phyloP scores from a whole-genome alignment of 805 yeast species.

The Saturnispora mendoncae region DNA sequence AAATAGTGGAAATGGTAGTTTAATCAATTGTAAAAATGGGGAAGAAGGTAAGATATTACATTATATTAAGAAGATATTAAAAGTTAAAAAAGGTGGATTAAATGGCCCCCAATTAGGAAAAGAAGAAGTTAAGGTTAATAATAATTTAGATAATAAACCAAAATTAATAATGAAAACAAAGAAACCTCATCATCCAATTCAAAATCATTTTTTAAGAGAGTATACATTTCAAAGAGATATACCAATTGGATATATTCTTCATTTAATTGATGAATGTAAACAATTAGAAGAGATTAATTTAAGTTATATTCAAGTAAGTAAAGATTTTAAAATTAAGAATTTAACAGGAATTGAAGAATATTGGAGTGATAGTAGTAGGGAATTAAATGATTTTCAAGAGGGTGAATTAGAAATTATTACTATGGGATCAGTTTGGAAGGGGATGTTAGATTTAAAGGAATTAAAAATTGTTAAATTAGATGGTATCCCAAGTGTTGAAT shows the following conservation, averaged over 20 bases:
- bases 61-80: too few relatives aligned
- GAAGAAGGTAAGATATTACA: background rate
- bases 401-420: slow-evolving; percentile 21
- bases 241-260: slow-evolving; percentile 70
- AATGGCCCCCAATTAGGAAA: too few relatives aligned
- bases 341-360: slow-evolving; percentile 25
- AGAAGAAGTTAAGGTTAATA: too few relatives aligned
- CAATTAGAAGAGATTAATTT: slow-evolving; percentile 49
- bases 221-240: slow-evolving; percentile 64
- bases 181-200: slow-evolving; percentile 52
- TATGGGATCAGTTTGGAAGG: slow-evolving; percentile 37
- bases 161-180: too few relatives aligned
- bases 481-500: slow-evolving; percentile 28
- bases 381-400: slow-evolving; percentile 25
- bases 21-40: background rate
- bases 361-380: slow-evolving; percentile 22
- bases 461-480: slow-evolving; percentile 23
- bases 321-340: slow-evolving; percentile 49
- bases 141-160: too few relatives aligned
- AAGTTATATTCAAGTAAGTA: slow-evolving; percentile 52
- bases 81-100: too few relatives aligned
- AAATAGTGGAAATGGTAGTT: background rate
- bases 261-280: slow-evolving; percentile 58
- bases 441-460: slow-evolving; percentile 14
- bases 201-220: slow-evolving; percentile 50